Evolutionary conservation across 768 basidiomycete species (phyloP), one percentile per base, ranked within the genome.

Genomic region (Trametes punicea): DNA sequence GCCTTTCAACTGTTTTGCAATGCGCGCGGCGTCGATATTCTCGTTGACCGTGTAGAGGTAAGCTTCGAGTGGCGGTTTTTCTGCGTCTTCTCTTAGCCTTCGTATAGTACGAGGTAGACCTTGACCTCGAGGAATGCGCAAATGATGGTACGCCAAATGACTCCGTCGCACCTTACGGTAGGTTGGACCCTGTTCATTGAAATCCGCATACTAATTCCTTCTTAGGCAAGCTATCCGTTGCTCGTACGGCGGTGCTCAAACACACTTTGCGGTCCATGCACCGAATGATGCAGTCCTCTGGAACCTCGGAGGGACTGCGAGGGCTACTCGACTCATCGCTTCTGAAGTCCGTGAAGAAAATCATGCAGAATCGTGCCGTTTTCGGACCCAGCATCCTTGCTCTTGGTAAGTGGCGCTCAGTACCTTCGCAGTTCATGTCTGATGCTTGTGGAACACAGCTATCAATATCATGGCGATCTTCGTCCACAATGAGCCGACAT

Each of bases 401-500:
- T 2, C 76, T 94, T 40, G 89, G 93, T 93, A 70, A 31, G 83
- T 74, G 15, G 25, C 15, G 25, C 6, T 8, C 8, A 8, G n/a
- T n/a, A n/a, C n/a, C 62, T 16, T 30, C 31, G 6, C 21, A 11
- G 6, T 20, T 51, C 8, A 36, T 20, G 2, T 25, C 39, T 23
- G 5, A 7, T 48, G 26, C 23, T 51, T 4, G 26, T 5, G 36
- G 49, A 9, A 9, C 56, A 15, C 59, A 91, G 93, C 91, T 4
- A 91, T 95, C 75, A 93, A 95, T 69, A 88, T 94, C 66, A 92
- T 97, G 86, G 85, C 93, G 13, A 93, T 93, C 0, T 98, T 98
- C 71, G 86, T 98, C 8, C 96, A 99, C 76, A 99, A 98, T 62
- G 97, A 99, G 70, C 97, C 97, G 6, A 98, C 95, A 0, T 97